These are phyloP conservation scores for Phaffomyces antillensis DNA, from an alignment of 805 yeast genomes.

Conservation along the genomic window DNA sequence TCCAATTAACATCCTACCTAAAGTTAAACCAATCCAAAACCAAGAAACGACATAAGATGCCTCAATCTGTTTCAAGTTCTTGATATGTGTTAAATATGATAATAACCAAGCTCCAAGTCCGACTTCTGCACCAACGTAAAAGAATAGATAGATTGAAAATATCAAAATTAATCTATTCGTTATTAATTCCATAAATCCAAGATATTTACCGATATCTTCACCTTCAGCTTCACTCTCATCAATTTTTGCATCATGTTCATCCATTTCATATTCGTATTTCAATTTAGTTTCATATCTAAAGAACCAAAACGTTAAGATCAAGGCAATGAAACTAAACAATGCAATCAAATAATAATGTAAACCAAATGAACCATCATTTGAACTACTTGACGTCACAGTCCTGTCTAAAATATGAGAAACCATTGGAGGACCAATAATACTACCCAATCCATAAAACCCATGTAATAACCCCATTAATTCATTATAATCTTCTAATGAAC, in stretches of 20 bases:
- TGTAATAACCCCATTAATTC: constrained; percentile 56
- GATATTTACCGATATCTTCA: constrained; percentile 11
- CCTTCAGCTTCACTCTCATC: constrained; percentile 7
- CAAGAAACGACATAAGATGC: constrained; percentile 64
- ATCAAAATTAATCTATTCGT: constrained; percentile 35
- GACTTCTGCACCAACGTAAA: constrained; percentile 66
- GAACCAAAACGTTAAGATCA: constrained; percentile 27
- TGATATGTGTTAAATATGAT: constrained; percentile 50
- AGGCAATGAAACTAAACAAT: constrained; percentile 34
- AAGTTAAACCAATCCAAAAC: constrained; percentile 64
- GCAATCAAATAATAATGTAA: constrained; percentile 16
- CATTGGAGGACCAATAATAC: constrained; percentile 60
- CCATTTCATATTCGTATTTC: constrained; percentile 23
- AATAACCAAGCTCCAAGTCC: constrained; percentile 67
- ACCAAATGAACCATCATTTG: constrained; percentile 14
- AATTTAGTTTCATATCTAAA: constrained; percentile 38
- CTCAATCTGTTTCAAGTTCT: constrained; percentile 37
- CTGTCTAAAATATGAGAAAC: constrained; percentile 37
- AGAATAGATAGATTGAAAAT: constrained; percentile 46
- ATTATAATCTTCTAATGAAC: constrained; percentile 43
- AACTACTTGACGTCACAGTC: constrained; percentile 19
- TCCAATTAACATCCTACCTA: constrained; percentile 54
- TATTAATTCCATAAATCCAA: constrained; percentile 12
- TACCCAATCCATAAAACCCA: constrained; percentile 68
- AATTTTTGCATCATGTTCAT: background rate